Base-by-base conservation (phyloP, 345 rosid species). In the Arabis hirsuta region DNA sequence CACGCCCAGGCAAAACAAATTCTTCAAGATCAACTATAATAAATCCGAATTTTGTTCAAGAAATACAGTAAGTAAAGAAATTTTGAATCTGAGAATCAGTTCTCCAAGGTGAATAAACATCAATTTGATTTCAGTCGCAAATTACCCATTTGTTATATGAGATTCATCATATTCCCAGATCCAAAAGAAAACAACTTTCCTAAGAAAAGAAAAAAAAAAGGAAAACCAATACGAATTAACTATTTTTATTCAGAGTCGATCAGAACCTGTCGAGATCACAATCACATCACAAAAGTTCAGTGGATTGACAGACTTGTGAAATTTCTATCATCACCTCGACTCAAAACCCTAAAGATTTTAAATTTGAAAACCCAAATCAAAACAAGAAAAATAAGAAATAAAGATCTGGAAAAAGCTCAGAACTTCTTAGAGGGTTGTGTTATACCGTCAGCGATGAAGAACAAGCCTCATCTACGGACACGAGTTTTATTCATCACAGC, bases 81-180 rank as follows among this genome's bases (percentile, higher is more conserved):
- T 5, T 27, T 10, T 6, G 42, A 58, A 70, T 63, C 72, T 64
- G 76, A 42, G 67, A 38, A 71, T 71, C 80, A 76, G 80, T 64
- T 76, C 76, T 76, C 80, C 80, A 76, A 76, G 76, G 80, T 71
- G 76, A 76, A 71, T 69, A 69, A 22, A 58, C 80, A 76, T 76
- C 80, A 76, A 70, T 57, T 8, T 64, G 10, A 41, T 0, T 7
- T 76, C 80, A 76, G 80, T 50, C 26, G 67, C 72, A 70, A 50
- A 76, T 31, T 31, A 76, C 76, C 66, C 69, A 74, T 67, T 75
- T 48, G 64, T 46, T 38, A 19, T 10, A 50, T 71, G 55, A 16
- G 62, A 65, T 56, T 71, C 76, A 76, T 76, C 80, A 65, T 44
- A 9, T 44, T 45, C 63, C 24, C 72, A 65, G 62, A 55, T 63